These are phyloP conservation scores for Metrosideros polymorpha DNA, from an alignment of 441 rosid genomes.

Conservation along the genomic window DNA sequence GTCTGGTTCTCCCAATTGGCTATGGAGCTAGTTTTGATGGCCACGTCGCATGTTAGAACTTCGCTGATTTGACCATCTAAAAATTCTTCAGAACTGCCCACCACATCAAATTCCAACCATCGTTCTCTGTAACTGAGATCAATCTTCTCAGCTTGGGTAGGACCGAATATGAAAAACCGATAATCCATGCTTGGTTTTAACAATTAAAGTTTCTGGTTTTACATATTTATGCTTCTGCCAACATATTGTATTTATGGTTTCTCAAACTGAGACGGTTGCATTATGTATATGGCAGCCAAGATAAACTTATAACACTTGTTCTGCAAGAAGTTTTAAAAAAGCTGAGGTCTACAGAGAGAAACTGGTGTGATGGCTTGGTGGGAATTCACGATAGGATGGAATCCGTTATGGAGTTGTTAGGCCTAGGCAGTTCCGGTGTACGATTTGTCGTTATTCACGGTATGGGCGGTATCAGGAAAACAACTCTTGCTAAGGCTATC, in stretches of 20 bases:
- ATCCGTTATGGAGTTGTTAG: background rate
- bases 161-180: accelerated
- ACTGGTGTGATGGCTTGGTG: background rate
- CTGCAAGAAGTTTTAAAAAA: background rate
- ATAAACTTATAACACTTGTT: background rate
- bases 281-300: background rate
- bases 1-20: no score
- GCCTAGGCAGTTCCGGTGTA: background rate
- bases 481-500: background rate
- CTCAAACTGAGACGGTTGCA: background rate
- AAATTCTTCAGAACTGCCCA: background rate
- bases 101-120: background rate
- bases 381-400: background rate
- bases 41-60: background rate
- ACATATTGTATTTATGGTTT: background rate
- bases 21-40: background rate
- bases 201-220: background rate
- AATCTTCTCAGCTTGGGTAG: background rate
- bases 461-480: background rate
- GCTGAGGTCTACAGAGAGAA: background rate
- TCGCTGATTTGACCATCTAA: background rate
- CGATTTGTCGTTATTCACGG: background rate
- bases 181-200: background rate
- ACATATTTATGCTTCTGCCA: accelerated
- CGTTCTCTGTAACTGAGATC: background rate